Evolutionary conservation across 345 rosid genomes (phyloP).

Genomic region (Citrus australasica): DNA sequence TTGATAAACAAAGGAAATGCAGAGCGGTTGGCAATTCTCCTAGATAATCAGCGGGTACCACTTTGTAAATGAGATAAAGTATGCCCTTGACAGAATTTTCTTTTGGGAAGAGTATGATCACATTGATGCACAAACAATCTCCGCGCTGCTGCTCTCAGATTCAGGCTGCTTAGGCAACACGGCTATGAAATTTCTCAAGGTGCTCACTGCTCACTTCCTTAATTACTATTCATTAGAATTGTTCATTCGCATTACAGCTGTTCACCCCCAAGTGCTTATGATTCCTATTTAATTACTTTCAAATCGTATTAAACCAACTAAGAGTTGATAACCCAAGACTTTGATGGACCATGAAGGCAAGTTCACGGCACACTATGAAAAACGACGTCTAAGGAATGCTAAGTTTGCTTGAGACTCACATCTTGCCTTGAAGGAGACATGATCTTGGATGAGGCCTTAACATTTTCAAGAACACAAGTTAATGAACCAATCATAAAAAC

Average conservation of each 20-base stretch:
- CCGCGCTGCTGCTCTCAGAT: conserved; percentile 31
- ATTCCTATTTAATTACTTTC: too few relatives aligned
- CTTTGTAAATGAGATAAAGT: conserved; percentile 29
- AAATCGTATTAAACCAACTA: too few relatives aligned
- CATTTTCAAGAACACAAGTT: conserved; percentile 20
- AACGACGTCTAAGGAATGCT: conserved; percentile 32
- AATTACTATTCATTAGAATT: too few relatives aligned
- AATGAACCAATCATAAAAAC: background rate
- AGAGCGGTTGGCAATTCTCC: conserved; percentile 14
- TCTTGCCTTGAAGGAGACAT: conserved; percentile 34
- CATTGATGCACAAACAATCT: conserved; percentile 8
- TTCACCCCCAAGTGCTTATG: too few relatives aligned
- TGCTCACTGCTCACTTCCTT: background rate
- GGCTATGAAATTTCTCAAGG: conserved; percentile 39
- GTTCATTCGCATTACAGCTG: too few relatives aligned
- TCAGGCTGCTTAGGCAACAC: conserved; percentile 44
- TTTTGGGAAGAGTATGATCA: background rate
- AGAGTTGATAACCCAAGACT: background rate
- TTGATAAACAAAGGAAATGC: conserved; percentile 7
- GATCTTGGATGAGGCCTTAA: conserved; percentile 20
- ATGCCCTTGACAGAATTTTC: conserved; percentile 14
- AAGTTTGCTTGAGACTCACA: conserved; percentile 42
- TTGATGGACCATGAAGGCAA: conserved; percentile 29
- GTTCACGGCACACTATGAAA: background rate
- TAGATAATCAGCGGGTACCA: conserved; percentile 32